Evolutionary conservation across 2,329 filamentous ascomycete species (phyloP), one percentile per base, ranked within the genome.

Genomic region (Ceratocystis cubensis): DNA sequence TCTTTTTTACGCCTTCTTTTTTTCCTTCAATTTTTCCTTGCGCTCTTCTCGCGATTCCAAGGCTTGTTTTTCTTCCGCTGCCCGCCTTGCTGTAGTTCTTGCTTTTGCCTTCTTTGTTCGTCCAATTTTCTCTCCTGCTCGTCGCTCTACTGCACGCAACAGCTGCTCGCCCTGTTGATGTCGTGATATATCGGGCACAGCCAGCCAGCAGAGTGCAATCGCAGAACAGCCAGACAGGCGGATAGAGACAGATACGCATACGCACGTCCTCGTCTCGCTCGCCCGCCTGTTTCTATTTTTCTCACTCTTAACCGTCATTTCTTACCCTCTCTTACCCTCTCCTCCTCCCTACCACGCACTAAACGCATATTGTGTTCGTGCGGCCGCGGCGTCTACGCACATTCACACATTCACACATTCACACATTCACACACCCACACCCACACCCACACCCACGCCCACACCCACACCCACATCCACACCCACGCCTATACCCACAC

Each of bases 311-410:
- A 22, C 65, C 65, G 56, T 64, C 30, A 37, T 41, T 25, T 45
- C 22, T n/a, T 46, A 46, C 22, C 17, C 50, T 59, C 63, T 61
- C 61, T 66, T 59, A 46, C 64, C 66, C 63, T 28, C 62, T 66
- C 56, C 65, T 69, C 70, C 70, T 71, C 69, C 68, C 65, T 71
- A 64, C 63, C 66, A 66, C 65, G 66, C 10, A 41, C 37, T 41
- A 41, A 15, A 41, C 37, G 10, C 37, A 13, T 5, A 41, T 41
- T 41, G 37, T 41, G 37, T 13, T 41, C 10, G 37, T 41, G 37
- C 37, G 37, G 37, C 10, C 4, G 37, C 10, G 37, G 37, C 37
- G 4, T 41, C 37, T 13, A 41, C 10, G 37, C 37, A 41, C 37
- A 41, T 15, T 41, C 10, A 41, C 37, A 41, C 37, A 13, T 3